These are phyloP conservation scores for Haplosporangium sp. DNA, from an alignment of 371 early-diverging fungal genomes.

Conservation along the genomic window DNA sequence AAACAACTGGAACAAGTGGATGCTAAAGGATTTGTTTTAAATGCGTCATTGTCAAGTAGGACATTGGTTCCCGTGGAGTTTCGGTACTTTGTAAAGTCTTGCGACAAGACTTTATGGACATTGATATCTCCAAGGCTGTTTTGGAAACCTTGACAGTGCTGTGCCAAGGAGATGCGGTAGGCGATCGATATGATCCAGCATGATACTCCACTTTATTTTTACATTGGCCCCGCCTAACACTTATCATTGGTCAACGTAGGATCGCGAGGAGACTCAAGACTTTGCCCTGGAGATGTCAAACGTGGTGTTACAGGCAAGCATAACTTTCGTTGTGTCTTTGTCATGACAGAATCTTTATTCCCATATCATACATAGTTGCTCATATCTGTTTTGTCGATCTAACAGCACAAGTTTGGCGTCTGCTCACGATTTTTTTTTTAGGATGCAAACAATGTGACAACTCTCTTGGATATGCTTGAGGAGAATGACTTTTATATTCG, in stretches of 20 bases:
- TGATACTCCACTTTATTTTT: background rate
- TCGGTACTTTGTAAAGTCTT: constrained; percentile 79
- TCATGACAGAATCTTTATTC: background rate
- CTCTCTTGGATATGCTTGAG: constrained; percentile 87
- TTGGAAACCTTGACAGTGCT: constrained; percentile 87
- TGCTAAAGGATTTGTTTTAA: background rate
- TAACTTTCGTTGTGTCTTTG: too few relatives aligned
- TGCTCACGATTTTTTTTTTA: constrained; percentile 34
- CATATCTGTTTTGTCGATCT: background rate
- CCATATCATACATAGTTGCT: background rate
- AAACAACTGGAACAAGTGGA: background rate
- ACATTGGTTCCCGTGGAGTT: constrained; percentile 86
- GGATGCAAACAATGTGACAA: constrained; percentile 81
- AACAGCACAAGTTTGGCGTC: background rate
- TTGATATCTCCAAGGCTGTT: constrained; percentile 84
- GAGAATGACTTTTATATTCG: constrained; percentile 95
- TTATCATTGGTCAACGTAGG: constrained; percentile 26
- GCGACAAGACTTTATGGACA: constrained; percentile 83
- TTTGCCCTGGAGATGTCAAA: constrained; percentile 49
- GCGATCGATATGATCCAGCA: background rate
- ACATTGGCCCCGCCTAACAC: background rate
- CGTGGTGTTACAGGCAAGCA: constrained; percentile 29
- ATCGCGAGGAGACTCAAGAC: constrained; percentile 43
- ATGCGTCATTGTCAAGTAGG: constrained; percentile 58
- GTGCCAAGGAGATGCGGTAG: constrained; percentile 69